Conservation (phyloP, 2,329 filamentous ascomycete genomes). For the Ophiostoma tasmaniense region DNA sequence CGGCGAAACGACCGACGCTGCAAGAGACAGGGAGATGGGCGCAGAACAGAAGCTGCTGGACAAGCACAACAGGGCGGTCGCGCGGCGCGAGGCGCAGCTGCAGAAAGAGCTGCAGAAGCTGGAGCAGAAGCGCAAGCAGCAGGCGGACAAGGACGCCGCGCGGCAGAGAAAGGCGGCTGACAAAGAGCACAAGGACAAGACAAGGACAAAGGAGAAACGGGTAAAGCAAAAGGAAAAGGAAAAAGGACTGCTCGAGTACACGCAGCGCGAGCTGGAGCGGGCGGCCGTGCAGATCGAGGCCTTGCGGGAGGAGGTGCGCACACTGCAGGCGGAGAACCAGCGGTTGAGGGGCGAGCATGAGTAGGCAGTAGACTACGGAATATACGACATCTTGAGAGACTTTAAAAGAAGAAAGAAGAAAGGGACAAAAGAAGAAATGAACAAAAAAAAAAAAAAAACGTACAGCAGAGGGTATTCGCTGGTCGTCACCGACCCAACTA, state of each 20-base stretch:
- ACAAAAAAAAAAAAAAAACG: background rate
- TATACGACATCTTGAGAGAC: too few species aligned
- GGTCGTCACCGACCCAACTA: background rate
- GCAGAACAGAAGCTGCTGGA: conserved; percentile 50
- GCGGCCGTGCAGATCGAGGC: conserved; percentile 45
- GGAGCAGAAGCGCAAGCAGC: conserved; percentile 53
- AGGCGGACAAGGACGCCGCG: conserved; percentile 51
- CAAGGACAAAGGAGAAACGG: background rate
- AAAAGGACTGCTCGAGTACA: conserved; percentile 38
- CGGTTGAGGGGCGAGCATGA: background rate
- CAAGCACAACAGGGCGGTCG: conserved; percentile 54
- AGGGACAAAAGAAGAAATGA: background rate
- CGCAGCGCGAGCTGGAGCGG: conserved; percentile 43
- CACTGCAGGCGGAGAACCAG: conserved; percentile 46
- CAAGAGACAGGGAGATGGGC: background rate
- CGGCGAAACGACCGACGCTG: background rate
- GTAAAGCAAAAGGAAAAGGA: background rate
- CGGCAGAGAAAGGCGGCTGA: conserved; percentile 23
- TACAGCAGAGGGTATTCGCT: background rate
- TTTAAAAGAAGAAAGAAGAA: background rate
- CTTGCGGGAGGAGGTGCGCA: conserved; percentile 46
- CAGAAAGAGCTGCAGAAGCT: conserved; percentile 55
- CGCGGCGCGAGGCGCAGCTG: conserved; percentile 60
- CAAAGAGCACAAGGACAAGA: background rate
- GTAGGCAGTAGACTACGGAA: too few species aligned